phyloP scores from a whole-genome alignment of 2,329 filamentous ascomycete genomes.

The Cercospora sp. region DNA sequence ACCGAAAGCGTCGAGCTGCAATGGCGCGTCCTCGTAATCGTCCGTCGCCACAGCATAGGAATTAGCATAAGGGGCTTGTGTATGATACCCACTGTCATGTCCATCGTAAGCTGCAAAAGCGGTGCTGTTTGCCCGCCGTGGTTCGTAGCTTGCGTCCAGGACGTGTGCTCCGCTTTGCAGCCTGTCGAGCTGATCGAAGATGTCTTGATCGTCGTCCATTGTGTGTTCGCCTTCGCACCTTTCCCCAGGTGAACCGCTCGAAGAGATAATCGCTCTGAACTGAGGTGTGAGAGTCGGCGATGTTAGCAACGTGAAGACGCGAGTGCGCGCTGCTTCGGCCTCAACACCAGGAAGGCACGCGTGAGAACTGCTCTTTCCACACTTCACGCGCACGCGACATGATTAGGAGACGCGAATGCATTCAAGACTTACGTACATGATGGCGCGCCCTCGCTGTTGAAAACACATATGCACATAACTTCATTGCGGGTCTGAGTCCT shows the following conservation, averaged over 20 bases:
- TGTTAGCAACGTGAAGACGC: neutral
- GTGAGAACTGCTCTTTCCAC: slow-evolving; percentile 10
- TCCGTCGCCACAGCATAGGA: neutral
- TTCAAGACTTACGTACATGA: slow-evolving; percentile 5
- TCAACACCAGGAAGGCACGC: slow-evolving; percentile 14
- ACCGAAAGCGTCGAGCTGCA: slow-evolving; percentile 54
- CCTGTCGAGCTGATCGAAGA: slow-evolving; percentile 35
- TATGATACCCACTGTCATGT: slow-evolving; percentile 8
- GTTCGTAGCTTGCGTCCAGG: neutral
- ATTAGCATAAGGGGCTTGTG: neutral
- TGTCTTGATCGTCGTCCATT: slow-evolving; percentile 27
- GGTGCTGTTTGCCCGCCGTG: slow-evolving; percentile 9
- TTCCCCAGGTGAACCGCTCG: neutral
- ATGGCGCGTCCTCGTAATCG: slow-evolving; percentile 19
- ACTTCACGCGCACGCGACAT: neutral
- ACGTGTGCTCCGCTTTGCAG: slow-evolving; percentile 29
- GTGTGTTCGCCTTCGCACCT: neutral
- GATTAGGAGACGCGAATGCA: neutral
- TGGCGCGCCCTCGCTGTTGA: neutral
- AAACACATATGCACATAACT: slow-evolving; percentile 7
- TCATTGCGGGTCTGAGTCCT: slow-evolving; percentile 19
- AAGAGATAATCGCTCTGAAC: neutral
- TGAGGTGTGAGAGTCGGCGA: neutral
- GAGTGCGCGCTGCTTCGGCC: neutral
- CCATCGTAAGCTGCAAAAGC: slow-evolving; percentile 19